Percentiles rank a stretch among this genome's conserved stretches.
phyloP scores from a whole-genome alignment of 768 basidiomycete genomes.

The Lactarius deliciosus region DNA sequence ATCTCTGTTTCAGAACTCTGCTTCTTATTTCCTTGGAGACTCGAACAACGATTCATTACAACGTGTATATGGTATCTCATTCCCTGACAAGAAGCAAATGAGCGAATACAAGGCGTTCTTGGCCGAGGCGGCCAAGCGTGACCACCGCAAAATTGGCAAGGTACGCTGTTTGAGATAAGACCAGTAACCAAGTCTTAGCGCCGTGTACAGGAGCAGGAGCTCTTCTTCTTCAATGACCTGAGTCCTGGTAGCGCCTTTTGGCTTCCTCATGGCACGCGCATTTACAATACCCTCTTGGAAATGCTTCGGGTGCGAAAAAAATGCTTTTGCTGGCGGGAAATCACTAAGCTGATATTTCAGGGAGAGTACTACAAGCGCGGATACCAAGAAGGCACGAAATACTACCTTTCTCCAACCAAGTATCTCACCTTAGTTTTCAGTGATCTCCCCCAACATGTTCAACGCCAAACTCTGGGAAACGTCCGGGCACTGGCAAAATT shows the following conservation, averaged over 20 bases:
- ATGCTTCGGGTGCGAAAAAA: conserved; percentile 71
- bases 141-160: conserved; percentile 95
- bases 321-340: conserved; percentile 15
- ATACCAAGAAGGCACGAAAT: conserved; percentile 79
- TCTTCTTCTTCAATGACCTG: conserved; percentile 98
- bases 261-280: conserved; percentile 93
- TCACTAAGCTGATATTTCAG: conserved; percentile 40
- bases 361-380: conserved; percentile 92
- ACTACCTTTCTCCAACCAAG: neutral
- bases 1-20: conserved; percentile 69
- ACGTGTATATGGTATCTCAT: conserved; percentile 96
- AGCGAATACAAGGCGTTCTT: conserved; percentile 94
- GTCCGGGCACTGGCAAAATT: conserved; percentile 97
- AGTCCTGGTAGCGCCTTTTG: conserved; percentile 97
- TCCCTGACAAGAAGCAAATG: conserved; percentile 96
- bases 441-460: conserved; percentile 98
- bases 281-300: conserved; percentile 92
- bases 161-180: conserved; percentile 35
- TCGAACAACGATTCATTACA: conserved; percentile 91
- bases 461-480: conserved; percentile 96
- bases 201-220: conserved; percentile 75
- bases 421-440: conserved; percentile 41
- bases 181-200: conserved; percentile 10
- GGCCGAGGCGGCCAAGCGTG: conserved; percentile 96
- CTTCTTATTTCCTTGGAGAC: conserved; percentile 97